Percentiles rank a stretch among this genome's conserved stretches.
Evolutionary conservation across 352 stramenopile species (phyloP).

Genomic region (Halophytophthora batemanensis): DNA sequence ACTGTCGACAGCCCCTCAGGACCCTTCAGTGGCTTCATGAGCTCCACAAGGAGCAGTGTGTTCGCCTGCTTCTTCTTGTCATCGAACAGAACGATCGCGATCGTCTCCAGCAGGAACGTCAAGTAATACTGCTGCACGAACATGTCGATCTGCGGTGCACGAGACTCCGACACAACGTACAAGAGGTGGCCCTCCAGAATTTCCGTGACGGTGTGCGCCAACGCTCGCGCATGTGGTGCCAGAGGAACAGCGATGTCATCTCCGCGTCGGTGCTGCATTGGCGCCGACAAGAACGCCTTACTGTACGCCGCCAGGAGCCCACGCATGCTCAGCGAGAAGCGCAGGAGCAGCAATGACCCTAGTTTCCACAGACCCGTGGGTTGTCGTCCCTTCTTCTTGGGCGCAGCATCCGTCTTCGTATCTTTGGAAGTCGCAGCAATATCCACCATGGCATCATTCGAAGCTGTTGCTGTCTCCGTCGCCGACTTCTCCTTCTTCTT

Average conservation of each 20-base stretch:
- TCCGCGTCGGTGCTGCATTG: slow-evolving; percentile 61
- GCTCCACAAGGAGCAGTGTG: slow-evolving; percentile 61
- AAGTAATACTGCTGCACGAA: slow-evolving; percentile 80
- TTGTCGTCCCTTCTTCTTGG: slow-evolving; percentile 2
- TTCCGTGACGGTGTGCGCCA: slow-evolving; percentile 43
- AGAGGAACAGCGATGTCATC: slow-evolving; percentile 58
- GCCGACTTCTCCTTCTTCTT: slow-evolving; percentile 11
- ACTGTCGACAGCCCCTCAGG: slow-evolving; percentile 12
- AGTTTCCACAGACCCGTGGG: slow-evolving; percentile 71
- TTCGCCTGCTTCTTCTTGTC: slow-evolving; percentile 77
- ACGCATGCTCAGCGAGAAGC: slow-evolving; percentile 72
- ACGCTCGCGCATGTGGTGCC: slow-evolving; percentile 49
- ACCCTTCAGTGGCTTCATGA: slow-evolving; percentile 43
- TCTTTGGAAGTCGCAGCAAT: background rate
- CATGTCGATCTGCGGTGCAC: slow-evolving; percentile 41
- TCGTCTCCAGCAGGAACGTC: slow-evolving; percentile 76
- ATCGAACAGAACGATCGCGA: slow-evolving; percentile 70
- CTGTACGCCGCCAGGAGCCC: slow-evolving; percentile 59
- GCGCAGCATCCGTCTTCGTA: slow-evolving; percentile 3
- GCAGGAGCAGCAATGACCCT: slow-evolving; percentile 70
- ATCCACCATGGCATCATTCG: slow-evolving; percentile 20
- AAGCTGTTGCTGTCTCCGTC: slow-evolving; percentile 4
- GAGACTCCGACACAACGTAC: slow-evolving; percentile 39
- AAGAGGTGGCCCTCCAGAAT: slow-evolving; percentile 50
- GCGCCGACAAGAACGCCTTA: slow-evolving; percentile 62